Evolutionary conservation across 306 rosid genomes (phyloP), one percentile per base, ranked within the genome.

Genomic region (Lathyrus aphaca): DNA sequence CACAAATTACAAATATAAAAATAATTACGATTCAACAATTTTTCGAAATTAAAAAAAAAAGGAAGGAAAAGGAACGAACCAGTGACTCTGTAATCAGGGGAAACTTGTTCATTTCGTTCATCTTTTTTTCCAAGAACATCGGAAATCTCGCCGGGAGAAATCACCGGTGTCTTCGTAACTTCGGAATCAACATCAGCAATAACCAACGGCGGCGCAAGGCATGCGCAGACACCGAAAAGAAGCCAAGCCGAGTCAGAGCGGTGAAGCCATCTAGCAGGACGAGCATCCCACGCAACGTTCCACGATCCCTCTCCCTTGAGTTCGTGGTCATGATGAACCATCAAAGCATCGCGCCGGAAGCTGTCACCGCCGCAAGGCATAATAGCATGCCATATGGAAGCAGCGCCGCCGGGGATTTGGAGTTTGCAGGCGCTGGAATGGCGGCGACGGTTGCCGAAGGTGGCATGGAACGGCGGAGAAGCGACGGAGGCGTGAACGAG

Each of bases 221-320:
- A 93, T 0, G 86, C 82, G 66, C 98, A 86, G 32, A 90, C 98
- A 6, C 98, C 98, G 48, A 93, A 93, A 2, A 93, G 83, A 0
- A 93, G 87, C 98, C 98, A 90, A 2, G 88, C 98, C 0, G 98
- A 88, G 74, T 93, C 96, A 0, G 97, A 50, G 4, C 91, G 78
- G 62, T 93, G 97, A 55, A 93, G 97, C 98, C 98, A 93, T 35
- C 98, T 84, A 0, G 97, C 96, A 0, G 98, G 98, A 1, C 98
- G 88, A 0, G 96, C 82, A n/a, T 93, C 98, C 85, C 89, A 82
- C 1, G 94, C 96, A 13, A 85, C 98, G 63, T 93, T 93, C 98
- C 98, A 93, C 5, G 97, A 93, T 32, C 97, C 98, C 64, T 90
- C 98, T 3, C 96, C 98, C 14, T 78, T 92, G 56, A 77, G 66